Conservation (phyloP, 148 eudicot genomes). For the Camellia granthamiana region DNA sequence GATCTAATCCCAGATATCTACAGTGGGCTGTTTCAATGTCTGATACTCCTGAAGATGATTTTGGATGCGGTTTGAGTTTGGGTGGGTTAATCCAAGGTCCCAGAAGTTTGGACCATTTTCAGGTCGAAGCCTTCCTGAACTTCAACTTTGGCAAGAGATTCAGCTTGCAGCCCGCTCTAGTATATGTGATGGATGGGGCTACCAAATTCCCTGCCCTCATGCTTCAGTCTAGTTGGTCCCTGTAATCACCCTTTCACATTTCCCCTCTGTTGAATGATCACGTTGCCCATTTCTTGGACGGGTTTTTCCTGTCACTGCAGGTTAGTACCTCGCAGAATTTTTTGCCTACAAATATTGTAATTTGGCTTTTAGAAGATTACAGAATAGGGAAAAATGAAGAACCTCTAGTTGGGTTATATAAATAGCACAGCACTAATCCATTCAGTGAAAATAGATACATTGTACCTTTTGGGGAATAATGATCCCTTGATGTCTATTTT, state of each 20-base stretch:
- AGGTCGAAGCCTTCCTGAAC: slow-evolving; percentile 68
- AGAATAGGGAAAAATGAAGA: background rate
- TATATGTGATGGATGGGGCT: slow-evolving; percentile 54
- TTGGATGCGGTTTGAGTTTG: slow-evolving; percentile 90
- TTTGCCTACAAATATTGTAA: background rate
- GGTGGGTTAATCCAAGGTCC: slow-evolving; percentile 56
- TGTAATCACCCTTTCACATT: slow-evolving; percentile 28
- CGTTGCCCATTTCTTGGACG: background rate
- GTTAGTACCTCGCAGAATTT: background rate
- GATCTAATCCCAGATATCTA: slow-evolving; percentile 36
- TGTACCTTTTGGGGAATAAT: background rate
- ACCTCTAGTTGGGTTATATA: background rate
- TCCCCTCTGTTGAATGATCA: background rate
- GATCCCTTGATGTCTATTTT: background rate
- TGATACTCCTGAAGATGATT: slow-evolving; percentile 74
- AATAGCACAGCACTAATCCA: background rate
- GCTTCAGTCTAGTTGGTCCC: slow-evolving; percentile 66
- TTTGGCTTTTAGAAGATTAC: background rate
- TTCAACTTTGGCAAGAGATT: slow-evolving; percentile 56
- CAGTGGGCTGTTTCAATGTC: slow-evolving; percentile 76
- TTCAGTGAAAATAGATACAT: background rate
- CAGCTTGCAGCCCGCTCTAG: slow-evolving; percentile 61
- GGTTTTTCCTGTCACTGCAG: background rate
- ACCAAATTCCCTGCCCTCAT: slow-evolving; percentile 63
- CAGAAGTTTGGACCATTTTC: slow-evolving; percentile 61